These are phyloP conservation scores for Cerrena zonata DNA, from an alignment of 1,284 basidiomycete genomes.

Conservation along the genomic window DNA sequence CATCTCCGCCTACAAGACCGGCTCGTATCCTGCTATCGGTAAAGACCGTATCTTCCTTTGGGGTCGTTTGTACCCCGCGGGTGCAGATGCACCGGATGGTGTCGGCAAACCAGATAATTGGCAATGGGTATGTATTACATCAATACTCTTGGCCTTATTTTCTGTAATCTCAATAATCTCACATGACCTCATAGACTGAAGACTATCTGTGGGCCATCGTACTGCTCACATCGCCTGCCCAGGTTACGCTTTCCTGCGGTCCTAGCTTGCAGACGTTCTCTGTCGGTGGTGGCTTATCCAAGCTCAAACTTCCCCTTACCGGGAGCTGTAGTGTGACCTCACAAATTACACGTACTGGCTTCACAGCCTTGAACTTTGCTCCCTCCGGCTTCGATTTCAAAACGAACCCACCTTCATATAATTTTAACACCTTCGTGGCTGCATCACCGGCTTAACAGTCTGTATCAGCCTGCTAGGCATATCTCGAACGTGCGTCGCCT, in stretches of 20 bases:
- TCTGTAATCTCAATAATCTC: background rate
- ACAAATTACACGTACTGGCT: conserved; percentile 28
- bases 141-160: background rate
- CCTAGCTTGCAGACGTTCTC: conserved; percentile 21
- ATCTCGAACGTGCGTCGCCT: too few species aligned
- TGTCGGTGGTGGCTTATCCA: conserved; percentile 43
- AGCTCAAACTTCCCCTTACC: conserved; percentile 35
- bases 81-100: conserved; percentile 29
- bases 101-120: conserved; percentile 32
- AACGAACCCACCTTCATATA: conserved; percentile 28
- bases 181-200: conserved; percentile 17
- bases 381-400: conserved; percentile 26
- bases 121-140: conserved; percentile 25
- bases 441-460: conserved; percentile 15
- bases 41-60: conserved; percentile 58
- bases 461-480: too few species aligned
- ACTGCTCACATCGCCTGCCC: conserved; percentile 36
- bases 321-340: conserved; percentile 33
- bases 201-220: conserved; percentile 40
- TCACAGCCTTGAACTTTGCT: background rate
- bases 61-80: conserved; percentile 46
- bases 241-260: conserved; percentile 43
- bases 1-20: conserved; percentile 59
- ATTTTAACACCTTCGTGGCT: conserved; percentile 39
- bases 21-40: conserved; percentile 51